Evolutionary conservation across 2,329 filamentous ascomycete species (phyloP).

Genomic region (Dothideomycetidae sp.): DNA sequence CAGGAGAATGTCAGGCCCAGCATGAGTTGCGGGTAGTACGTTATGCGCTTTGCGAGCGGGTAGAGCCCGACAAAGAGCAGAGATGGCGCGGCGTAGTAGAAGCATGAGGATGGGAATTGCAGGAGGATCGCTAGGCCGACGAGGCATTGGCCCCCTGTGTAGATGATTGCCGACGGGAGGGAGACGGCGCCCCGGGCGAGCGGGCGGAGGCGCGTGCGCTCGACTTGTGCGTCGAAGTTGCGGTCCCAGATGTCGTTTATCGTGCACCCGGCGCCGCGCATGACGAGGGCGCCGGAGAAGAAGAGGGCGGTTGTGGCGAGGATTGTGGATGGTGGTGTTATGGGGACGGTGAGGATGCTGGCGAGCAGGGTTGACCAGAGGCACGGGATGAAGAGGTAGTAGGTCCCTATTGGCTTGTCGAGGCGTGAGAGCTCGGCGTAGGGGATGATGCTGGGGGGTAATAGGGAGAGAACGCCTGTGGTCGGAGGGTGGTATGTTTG

Average conservation of each 20-base stretch:
- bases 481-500: constrained; percentile 49
- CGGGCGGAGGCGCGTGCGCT: constrained; percentile 61
- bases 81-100: constrained; percentile 65
- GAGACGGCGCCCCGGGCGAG: constrained; percentile 67
- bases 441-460: constrained; percentile 47
- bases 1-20: constrained; percentile 77
- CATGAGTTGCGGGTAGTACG: constrained; percentile 74
- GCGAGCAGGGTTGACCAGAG: constrained; percentile 73
- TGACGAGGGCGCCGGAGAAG: constrained; percentile 61
- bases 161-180: constrained; percentile 56
- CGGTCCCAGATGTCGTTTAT: constrained; percentile 89
- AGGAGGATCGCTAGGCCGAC: constrained; percentile 59
- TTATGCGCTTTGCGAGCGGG: constrained; percentile 72
- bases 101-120: constrained; percentile 59
- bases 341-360: constrained; percentile 51
- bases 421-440: constrained; percentile 72
- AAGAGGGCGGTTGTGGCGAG: constrained; percentile 54
- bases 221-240: constrained; percentile 68
- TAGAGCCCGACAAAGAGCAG: constrained; percentile 61
- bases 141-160: constrained; percentile 60
- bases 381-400: constrained; percentile 77
- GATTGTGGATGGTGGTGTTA: constrained; percentile 46
- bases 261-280: constrained; percentile 77
- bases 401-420: constrained; percentile 67
- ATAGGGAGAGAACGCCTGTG: constrained; percentile 52